Evolutionary conservation across 1,139 yeast species (phyloP), one percentile per base, ranked within the genome.

Genomic region (Geotrichum carabidarum): DNA sequence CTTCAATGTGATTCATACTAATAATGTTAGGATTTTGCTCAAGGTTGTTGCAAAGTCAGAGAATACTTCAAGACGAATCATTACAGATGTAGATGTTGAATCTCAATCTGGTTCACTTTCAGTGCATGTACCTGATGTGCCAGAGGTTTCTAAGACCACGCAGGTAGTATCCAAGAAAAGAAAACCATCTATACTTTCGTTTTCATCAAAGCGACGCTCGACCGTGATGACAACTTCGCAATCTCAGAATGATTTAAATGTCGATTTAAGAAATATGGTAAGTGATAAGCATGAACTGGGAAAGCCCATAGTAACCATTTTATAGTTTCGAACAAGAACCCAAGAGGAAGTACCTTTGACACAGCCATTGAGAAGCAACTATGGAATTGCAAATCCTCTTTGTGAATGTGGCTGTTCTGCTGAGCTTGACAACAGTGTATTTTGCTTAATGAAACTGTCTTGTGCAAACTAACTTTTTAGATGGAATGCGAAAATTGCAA

Each of bases 401-500:
- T 52, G 55, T 18, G 52, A 52, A 27, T 52, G 55, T 22, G 49
- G 48, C 3, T 32, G 17, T 2, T 12, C 36, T 27, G 8, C 34
- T 4, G 41, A 48, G 5, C 18, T 30, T 8, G 14, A 12, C 2
- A 52, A 52, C 14, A 37, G 45, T 14, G 55, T 52, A 44, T 12
- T 34, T 30, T 30, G 8, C 4, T n/a, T 17, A 4, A 7, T 5
- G 6, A n/a, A n/a, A 1, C 31, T 36, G 2, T n/a, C 22, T 18
- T 12, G 3, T 5, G 1, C 2, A 2, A 36, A 18, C 51, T 48
- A 42, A 51, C 48, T 15, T 9, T 8, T 38, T 12, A 52, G 55
- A 38, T 52, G 36, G 51, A 52, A 38, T 52, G 55, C 14, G 52
- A 52, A 44, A 52, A 30, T 15, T 52, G 55, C 34, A 37, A 43